Conservation (phyloP, 768 basidiomycete genomes). For the Gloeophyllum trabeum region DNA sequence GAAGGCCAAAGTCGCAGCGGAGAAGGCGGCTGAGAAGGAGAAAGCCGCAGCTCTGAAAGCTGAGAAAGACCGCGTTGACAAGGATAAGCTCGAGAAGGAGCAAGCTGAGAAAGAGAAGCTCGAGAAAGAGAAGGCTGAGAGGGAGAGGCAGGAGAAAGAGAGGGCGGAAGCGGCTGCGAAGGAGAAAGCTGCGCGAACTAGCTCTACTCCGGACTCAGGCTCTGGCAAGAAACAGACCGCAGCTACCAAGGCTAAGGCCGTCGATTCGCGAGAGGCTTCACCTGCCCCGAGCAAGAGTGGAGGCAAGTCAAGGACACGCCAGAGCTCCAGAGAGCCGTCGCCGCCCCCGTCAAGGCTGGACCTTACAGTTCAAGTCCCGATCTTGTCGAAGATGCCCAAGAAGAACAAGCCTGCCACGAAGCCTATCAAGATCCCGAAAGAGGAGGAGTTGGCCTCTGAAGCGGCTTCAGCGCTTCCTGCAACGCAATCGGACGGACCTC, state of each 20-base stretch:
- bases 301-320: conserved; percentile 7
- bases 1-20: conserved; percentile 37
- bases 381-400: conserved; percentile 76
- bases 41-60: conserved; percentile 26
- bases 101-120: conserved; percentile 13
- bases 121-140: conserved; percentile 13
- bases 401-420: conserved; percentile 62
- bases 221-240: too few species aligned
- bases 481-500: conserved; percentile 35
- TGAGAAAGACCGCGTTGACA: conserved; percentile 27
- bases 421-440: conserved; percentile 47
- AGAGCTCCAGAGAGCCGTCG: conserved; percentile 13
- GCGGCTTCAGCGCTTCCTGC: conserved; percentile 32
- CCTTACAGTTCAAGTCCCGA: conserved; percentile 49
- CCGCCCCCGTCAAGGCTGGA: conserved; percentile 17
- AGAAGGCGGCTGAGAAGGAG: conserved; percentile 47
- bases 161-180: conserved; percentile 9
- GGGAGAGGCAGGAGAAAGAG: conserved; percentile 19
- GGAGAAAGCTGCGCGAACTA: too few species aligned
- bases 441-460: conserved; percentile 34
- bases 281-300: conserved; percentile 8
- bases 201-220: too few species aligned
- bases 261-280: too few species aligned
- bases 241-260: too few species aligned
- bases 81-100: conserved; percentile 24